Evolutionary conservation across 768 basidiomycete species (phyloP), one percentile per base, ranked within the genome.

Genomic region (Phaeotremella skinneri): DNA sequence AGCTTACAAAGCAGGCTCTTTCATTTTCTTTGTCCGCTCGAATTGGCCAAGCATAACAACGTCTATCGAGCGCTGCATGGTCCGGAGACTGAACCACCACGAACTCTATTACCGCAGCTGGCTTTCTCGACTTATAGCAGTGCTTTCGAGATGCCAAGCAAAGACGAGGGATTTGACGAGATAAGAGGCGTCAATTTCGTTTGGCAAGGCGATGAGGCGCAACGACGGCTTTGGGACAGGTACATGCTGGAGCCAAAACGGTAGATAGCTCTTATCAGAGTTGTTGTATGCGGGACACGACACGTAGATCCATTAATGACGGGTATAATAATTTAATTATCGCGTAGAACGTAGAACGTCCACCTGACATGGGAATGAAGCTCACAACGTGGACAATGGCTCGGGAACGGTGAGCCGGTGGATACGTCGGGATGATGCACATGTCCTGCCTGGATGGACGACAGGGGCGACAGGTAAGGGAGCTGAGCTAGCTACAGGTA

Each of bases 1-100:
- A 14, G 41, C 5, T 21, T 25, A 42, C 29, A n/a, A n/a, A 45
- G 32, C 49, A 88, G 89, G 55, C 89, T 89, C 70, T 84, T 93
- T 72, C 63, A 82, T 26, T 94, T 96, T 67, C 80, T 83, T 7
- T 88, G 85, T 43, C 83, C 87, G 7, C 66, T 84, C n/a, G 88
- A 91, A 47, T 81, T 94, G 5, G 90, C 90, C 2, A 89, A 86
- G 86, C 94, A 97, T 76, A 96, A 97, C 74, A 93, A 93, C 68
- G 77, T 92, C 6, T 96, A 94, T 72, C 84, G 93, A 29, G 85
- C 90, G 34, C 89, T 68, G 47, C 62, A 78, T 51, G 76, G 67
- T 11, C 61, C 72, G 1, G 43, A 51, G 23, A 60, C 61, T 23
- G 64, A 74, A 47, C 42, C 52, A 23, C 37, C 47, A 29, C 49